Conservation (phyloP, 2,329 filamentous ascomycete genomes). For the Dactylellina cionopaga region DNA sequence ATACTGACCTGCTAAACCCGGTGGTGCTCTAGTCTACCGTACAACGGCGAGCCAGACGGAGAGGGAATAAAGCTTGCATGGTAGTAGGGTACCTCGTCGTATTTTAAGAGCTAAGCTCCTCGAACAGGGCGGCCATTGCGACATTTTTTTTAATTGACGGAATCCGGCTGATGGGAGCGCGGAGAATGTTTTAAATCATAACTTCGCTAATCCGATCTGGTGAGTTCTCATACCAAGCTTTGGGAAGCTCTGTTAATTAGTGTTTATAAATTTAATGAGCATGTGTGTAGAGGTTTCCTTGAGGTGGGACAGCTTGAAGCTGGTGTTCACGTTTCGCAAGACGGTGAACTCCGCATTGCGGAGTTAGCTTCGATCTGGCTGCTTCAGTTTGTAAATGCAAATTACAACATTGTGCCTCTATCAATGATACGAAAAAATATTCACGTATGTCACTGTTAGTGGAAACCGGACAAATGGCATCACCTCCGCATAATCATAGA, state of each 20-base stretch:
- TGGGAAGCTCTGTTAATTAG: too few species aligned
- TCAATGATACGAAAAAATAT: not conserved
- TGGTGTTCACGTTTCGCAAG: constrained; percentile 44
- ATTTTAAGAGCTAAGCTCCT: constrained; percentile 5
- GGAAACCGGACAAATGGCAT: constrained; percentile 45
- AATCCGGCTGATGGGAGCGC: not conserved
- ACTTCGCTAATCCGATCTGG: too few species aligned
- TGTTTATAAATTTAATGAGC: too few species aligned
- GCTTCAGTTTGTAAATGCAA: not conserved
- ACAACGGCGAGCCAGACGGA: constrained; percentile 6
- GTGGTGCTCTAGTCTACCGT: constrained; percentile 14
- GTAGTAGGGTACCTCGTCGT: not conserved
- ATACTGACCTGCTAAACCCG: constrained; percentile 19
- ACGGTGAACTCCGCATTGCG: not conserved
- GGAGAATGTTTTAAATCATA: not conserved
- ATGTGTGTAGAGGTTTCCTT: too few species aligned
- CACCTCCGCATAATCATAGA: constrained; percentile 27
- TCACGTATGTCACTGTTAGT: not conserved
- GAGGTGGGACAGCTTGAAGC: constrained; percentile 13
- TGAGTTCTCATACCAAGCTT: constrained; percentile 8
- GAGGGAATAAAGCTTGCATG: constrained; percentile 23
- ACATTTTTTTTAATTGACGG: constrained; percentile 28
- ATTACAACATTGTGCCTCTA: not conserved
- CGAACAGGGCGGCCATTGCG: not conserved
- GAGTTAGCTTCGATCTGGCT: not conserved